Conservation (phyloP, 306 rosid species). For the Begonia loranthoides region DNA sequence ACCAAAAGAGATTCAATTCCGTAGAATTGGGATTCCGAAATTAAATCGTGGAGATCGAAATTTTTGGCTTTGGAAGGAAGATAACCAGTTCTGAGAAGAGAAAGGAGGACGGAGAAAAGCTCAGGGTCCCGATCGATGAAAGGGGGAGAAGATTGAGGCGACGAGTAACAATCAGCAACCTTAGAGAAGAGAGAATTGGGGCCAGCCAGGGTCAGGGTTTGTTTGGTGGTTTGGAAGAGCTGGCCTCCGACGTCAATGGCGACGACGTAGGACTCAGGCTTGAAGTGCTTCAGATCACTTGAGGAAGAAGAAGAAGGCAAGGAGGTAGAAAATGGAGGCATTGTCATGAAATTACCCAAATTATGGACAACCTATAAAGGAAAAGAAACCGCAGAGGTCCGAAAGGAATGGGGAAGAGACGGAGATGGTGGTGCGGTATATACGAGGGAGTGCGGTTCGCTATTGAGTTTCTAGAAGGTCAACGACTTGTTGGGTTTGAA, state of each 20-base stretch:
- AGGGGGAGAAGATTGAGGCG: conserved; percentile 6
- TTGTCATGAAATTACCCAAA: not conserved
- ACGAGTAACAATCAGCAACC: conserved; percentile 15
- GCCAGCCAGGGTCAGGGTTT: conserved; percentile 52
- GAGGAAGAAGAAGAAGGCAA: conserved; percentile 2
- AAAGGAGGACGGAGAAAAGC: conserved; percentile 63
- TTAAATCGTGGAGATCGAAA: conserved; percentile 62
- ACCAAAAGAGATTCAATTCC: conserved; percentile 56
- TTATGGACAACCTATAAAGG: not conserved
- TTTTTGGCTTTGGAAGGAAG: conserved; percentile 73
- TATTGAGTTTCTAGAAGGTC: not conserved
- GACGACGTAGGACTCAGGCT: conserved; percentile 23
- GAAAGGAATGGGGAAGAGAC: not conserved
- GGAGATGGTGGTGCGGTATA: not conserved
- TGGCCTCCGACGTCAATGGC: conserved; percentile 72
- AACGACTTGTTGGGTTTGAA: not conserved
- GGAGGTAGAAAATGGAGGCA: not conserved
- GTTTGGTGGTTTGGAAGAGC: conserved; percentile 75
- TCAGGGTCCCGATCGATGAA: conserved; percentile 90
- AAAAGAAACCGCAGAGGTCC: not conserved
- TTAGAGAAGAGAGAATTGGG: conserved; percentile 38
- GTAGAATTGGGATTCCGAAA: conserved; percentile 58
- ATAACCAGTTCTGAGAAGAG: conserved; percentile 80
- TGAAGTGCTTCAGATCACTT: not conserved
- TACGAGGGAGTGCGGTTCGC: not conserved